A percentile compares a stretch with the other conserved stretches of the same genome.
Evolutionary conservation across 352 stramenopile genomes (phyloP).

Genomic region (Pythium utonaiense): DNA sequence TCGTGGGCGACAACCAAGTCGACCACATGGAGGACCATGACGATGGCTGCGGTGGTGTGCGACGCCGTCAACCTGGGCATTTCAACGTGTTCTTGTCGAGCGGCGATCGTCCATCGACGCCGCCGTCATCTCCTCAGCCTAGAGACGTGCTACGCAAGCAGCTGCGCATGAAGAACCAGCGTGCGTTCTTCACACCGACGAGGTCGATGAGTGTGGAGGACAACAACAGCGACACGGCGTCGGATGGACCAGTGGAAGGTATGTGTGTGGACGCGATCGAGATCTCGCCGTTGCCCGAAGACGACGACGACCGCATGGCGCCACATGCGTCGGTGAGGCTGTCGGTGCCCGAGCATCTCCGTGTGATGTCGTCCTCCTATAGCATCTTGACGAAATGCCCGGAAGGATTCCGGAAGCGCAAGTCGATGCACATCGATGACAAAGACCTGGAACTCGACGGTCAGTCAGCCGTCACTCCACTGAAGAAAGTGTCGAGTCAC

Average conservation of each 20-base stretch:
- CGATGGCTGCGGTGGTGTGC: constrained; percentile 14
- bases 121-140: constrained; percentile 75
- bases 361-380: constrained; percentile 41
- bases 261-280: constrained; percentile 65
- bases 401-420: constrained; percentile 73
- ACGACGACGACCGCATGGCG: constrained; percentile 22
- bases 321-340: constrained; percentile 31
- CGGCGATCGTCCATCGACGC: constrained; percentile 54
- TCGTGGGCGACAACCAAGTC: constrained; percentile 10
- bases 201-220: constrained; percentile 22
- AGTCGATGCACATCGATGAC: constrained; percentile 62
- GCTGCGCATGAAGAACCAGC: constrained; percentile 49
- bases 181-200: constrained; percentile 6
- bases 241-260: constrained; percentile 22
- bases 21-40: constrained; percentile 27
- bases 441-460: constrained; percentile 12
- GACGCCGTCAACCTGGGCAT: constrained; percentile 11
- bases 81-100: constrained; percentile 46
- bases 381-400: constrained; percentile 60
- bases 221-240: constrained; percentile 23
- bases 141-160: constrained; percentile 71
- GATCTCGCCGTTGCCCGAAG: constrained; percentile 39
- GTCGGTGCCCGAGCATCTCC: constrained; percentile 57
- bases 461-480: constrained; percentile 12
- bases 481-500: constrained; percentile 75